Evolutionary conservation across 202 grass and related monocot genomes (phyloP).

Genomic region (Cymbopogon flexuosus): DNA sequence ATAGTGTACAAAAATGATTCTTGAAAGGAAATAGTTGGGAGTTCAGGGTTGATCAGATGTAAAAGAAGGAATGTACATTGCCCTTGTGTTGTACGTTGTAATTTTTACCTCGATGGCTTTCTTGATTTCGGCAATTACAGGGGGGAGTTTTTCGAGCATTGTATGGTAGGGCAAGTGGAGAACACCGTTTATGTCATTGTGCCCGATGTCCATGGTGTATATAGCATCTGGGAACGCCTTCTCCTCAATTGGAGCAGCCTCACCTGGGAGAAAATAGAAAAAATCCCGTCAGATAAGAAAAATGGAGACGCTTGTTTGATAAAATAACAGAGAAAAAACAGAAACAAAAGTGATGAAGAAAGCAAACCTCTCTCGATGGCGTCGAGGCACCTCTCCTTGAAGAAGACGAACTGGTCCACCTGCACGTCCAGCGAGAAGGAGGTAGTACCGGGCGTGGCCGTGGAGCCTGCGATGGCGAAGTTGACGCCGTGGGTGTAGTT

Average conservation of each 20-base stretch:
- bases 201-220: constrained; percentile 81
- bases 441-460: constrained; percentile 40
- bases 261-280: constrained; percentile 11
- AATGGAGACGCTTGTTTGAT: not conserved
- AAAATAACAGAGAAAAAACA: not conserved
- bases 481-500: constrained; percentile 82
- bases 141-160: constrained; percentile 52
- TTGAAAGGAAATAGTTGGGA: not conserved
- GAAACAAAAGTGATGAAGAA: not conserved
- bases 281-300: too few relatives aligned
- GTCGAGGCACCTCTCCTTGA: constrained; percentile 58
- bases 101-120: constrained; percentile 55
- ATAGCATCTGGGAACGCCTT: constrained; percentile 51
- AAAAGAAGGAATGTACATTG: not conserved
- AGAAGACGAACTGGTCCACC: constrained; percentile 73
- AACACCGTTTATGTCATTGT: constrained; percentile 63
- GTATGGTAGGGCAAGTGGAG: constrained; percentile 51
- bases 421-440: constrained; percentile 70
- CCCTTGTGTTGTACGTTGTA: not conserved
- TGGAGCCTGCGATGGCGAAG: constrained; percentile 71
- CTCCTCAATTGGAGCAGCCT: constrained; percentile 31
- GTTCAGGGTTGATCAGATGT: not conserved
- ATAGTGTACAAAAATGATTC: not conserved
- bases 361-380: constrained; percentile 43
- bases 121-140: constrained; percentile 55